These are phyloP conservation scores for Kwoniella bestiolae DNA, from an alignment of 768 basidiomycete species.

Conservation along the genomic window DNA sequence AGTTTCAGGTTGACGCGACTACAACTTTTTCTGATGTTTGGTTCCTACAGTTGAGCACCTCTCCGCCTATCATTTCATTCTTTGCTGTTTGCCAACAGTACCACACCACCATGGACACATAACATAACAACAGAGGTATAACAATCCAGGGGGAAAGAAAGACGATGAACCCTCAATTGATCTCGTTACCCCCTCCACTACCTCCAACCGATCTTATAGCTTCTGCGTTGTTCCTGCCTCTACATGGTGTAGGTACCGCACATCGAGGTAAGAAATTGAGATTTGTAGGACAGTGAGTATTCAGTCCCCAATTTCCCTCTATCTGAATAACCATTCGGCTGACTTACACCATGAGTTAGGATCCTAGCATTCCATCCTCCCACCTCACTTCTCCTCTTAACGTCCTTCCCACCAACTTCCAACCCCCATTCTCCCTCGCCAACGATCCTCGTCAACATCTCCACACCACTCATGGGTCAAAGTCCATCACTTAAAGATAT, in stretches of 20 bases:
- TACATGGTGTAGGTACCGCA: slow-evolving; percentile 15
- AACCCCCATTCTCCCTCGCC: background rate
- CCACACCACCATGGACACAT: too few species aligned
- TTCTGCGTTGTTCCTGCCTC: slow-evolving; percentile 35
- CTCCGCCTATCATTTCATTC: too few species aligned
- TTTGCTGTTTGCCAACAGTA: too few species aligned
- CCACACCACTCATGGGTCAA: slow-evolving; percentile 34
- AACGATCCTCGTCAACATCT: slow-evolving; percentile 39
- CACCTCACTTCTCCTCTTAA: slow-evolving; percentile 30
- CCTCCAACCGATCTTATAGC: slow-evolving; percentile 32
- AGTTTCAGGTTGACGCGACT: slow-evolving; percentile 11
- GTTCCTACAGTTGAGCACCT: background rate
- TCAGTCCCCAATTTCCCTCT: background rate
- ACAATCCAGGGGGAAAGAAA: background rate
- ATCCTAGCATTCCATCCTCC: slow-evolving; percentile 36
- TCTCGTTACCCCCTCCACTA: slow-evolving; percentile 25
- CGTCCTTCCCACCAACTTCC: slow-evolving; percentile 6
- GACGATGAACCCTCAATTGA: background rate
- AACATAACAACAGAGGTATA: background rate
- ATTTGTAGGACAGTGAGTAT: slow-evolving; percentile 40
- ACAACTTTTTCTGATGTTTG: background rate
- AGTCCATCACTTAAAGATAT: slow-evolving; percentile 33
- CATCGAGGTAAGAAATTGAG: slow-evolving; percentile 38
- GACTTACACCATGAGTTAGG: slow-evolving; percentile 13
- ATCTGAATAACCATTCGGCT: background rate